phyloP scores from a whole-genome alignment of 225 moss, liverwort and hornwort genomes.

The Pleurozium schreberi region DNA sequence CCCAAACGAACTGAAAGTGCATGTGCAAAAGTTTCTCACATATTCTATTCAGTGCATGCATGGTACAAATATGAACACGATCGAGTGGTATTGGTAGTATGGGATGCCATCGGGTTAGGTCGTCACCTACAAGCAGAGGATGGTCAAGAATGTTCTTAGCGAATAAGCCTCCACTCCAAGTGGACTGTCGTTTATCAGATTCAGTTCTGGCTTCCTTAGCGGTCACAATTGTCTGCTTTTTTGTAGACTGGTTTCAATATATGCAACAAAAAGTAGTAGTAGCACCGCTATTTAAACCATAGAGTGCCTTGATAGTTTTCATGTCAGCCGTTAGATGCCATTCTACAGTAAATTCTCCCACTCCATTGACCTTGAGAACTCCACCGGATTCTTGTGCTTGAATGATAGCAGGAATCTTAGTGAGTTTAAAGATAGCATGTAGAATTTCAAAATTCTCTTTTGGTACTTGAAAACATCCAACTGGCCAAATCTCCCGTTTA shows the following conservation, averaged over 20 bases:
- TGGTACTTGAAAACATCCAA: too few relatives aligned
- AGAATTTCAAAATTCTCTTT: too few relatives aligned
- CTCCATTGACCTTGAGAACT: too few relatives aligned
- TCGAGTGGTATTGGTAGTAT: rapidly evolving
- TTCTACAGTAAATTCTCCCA: too few relatives aligned
- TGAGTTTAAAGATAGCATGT: rapidly evolving
- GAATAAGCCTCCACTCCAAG: rapidly evolving
- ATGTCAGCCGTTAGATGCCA: rapidly evolving
- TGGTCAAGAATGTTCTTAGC: rapidly evolving
- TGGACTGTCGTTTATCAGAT: rapidly evolving
- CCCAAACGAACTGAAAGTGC: neutral
- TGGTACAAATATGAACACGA: neutral
- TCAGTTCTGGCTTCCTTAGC: rapidly evolving
- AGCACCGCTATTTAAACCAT: rapidly evolving
- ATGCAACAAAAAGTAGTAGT: too few relatives aligned
- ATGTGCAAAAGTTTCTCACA: neutral
- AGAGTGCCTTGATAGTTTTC: neutral
- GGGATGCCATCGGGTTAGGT: rapidly evolving
- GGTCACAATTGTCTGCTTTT: rapidly evolving
- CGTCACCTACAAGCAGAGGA: rapidly evolving
- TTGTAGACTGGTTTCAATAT: too few relatives aligned
- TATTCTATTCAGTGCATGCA: neutral
- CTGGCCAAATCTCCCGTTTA: rapidly evolving
- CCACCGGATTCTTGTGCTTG: too few relatives aligned
- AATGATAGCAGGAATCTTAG: neutral